Conservation (phyloP, 163 green algal genomes). For the Coccomyxa subellipsoidea region DNA sequence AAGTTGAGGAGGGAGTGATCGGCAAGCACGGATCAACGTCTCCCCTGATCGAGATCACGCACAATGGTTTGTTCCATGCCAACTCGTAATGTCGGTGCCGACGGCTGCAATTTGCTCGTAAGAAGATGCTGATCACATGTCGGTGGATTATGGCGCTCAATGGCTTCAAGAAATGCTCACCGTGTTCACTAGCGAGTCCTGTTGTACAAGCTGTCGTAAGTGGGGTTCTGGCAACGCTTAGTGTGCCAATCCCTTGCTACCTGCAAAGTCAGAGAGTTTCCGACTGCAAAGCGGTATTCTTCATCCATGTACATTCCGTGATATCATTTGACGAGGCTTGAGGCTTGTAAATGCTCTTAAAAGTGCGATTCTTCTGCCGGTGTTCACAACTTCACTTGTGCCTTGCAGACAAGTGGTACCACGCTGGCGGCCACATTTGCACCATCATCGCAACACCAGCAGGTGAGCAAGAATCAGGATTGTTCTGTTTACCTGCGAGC, state of each 20-base stretch:
- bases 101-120: too few species aligned
- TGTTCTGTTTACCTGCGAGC: neutral
- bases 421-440: slow-evolving; percentile 8
- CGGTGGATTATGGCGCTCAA: too few species aligned
- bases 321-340: neutral
- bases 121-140: too few species aligned
- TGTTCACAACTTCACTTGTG: neutral
- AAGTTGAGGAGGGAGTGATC: neutral
- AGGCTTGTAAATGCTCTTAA: neutral
- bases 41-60: neutral
- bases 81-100: too few species aligned
- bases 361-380: neutral
- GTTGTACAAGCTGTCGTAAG: neutral
- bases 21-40: neutral
- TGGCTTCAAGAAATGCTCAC: too few species aligned
- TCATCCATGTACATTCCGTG: too few species aligned
- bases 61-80: neutral
- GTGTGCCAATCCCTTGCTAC: too few species aligned
- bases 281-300: too few species aligned
- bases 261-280: too few species aligned
- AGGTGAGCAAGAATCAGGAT: neutral
- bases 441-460: slow-evolving; percentile 15
- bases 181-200: neutral
- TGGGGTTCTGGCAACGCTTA: too few species aligned
- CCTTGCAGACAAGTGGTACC: slow-evolving; percentile 14